Conservation (phyloP, 495 filamentous ascomycete species). For the Neurospora africana region DNA sequence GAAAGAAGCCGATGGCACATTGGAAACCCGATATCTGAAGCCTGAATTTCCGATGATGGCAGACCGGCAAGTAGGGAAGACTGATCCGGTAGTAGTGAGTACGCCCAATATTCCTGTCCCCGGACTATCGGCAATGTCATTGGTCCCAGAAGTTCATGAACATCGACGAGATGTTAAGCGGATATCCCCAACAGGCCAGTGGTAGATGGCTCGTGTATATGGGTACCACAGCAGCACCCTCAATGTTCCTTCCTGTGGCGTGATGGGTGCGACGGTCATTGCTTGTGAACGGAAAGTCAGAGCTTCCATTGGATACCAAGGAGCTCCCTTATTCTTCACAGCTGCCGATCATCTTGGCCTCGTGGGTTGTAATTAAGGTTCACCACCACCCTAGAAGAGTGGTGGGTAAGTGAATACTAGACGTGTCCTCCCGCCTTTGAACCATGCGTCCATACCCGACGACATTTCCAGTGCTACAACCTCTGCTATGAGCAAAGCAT, state of each 20-base stretch:
- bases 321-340: background rate
- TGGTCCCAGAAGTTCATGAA: background rate
- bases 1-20: background rate
- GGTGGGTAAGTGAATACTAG: background rate
- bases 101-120: background rate
- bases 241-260: background rate
- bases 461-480: background rate
- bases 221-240: background rate
- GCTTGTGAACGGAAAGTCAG: background rate
- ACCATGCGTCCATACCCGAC: background rate
- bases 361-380: background rate
- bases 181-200: background rate
- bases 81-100: background rate
- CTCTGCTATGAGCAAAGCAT: background rate
- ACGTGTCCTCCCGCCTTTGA: background rate
- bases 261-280: background rate
- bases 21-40: background rate
- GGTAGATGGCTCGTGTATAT: background rate
- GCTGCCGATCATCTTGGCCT: background rate
- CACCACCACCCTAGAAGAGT: background rate
- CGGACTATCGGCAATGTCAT: background rate
- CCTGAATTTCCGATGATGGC: background rate
- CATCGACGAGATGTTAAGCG: background rate
- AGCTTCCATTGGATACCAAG: background rate
- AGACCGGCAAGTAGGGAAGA: background rate